Conservation (phyloP, 805 yeast genomes). For the Myxozyma neglecta region DNA sequence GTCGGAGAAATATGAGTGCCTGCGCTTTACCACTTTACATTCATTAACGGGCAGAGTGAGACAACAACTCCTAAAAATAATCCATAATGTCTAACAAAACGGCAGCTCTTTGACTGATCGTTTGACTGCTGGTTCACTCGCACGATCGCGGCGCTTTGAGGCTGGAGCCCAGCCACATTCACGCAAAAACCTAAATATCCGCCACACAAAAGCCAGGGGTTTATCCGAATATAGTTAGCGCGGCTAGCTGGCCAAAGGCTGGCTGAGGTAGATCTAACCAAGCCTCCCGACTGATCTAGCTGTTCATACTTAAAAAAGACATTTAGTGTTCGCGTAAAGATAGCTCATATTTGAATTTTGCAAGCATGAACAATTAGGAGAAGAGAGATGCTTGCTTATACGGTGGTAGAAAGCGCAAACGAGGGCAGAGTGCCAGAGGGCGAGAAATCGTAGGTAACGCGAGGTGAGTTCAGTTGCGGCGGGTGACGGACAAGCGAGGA, state of each 20-base stretch:
- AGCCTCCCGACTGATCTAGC: background rate
- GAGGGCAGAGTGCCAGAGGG: background rate
- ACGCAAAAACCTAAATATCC: background rate
- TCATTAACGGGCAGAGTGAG: background rate
- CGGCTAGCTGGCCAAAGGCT: background rate
- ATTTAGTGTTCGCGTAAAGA: too few relatives aligned
- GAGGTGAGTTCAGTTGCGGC: background rate
- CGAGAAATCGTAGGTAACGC: too few relatives aligned
- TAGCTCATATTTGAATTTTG: too few relatives aligned
- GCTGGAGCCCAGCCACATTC: conserved; percentile 6
- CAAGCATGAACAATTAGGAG: too few relatives aligned
- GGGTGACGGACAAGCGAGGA: conserved; percentile 6
- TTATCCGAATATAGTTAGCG: background rate
- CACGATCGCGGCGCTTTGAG: background rate
- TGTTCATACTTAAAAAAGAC: background rate
- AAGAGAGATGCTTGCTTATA: background rate
- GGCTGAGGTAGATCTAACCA: background rate
- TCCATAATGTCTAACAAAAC: background rate
- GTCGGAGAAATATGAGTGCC: background rate
- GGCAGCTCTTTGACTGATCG: background rate
- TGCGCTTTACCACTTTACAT: too few relatives aligned
- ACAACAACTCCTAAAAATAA: background rate
- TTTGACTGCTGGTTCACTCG: background rate
- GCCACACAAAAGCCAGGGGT: conserved; percentile 12
- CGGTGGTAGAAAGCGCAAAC: background rate